Base-by-base conservation (phyloP, 148 eudicot genomes). In the Persicaria maculosa region DNA sequence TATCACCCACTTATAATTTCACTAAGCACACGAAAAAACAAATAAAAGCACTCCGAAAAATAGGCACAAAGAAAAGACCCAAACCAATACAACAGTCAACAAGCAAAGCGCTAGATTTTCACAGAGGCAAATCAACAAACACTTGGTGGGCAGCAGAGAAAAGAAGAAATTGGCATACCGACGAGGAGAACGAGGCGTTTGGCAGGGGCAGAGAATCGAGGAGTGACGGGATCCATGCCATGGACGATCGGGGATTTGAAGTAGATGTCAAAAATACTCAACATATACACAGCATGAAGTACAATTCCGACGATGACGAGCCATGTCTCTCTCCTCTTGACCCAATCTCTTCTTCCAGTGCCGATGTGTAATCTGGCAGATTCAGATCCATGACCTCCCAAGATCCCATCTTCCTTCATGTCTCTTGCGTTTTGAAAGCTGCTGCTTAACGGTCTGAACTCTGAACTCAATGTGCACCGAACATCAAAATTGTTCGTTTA, bases 161-260 rank as follows among this genome's bases (percentile, higher is more conserved):
- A n/a, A 47, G 43, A 5, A 9, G 43, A 64, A 10, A 25, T 5
- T 9, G 4, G 4, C 71, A 19, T 86, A 95, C 98, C 93, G 54
- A 95, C 84, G 46, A 95, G 76, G 9, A 95, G 93, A 8, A 95
- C 88, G 19, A 95, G 92, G 79, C 98, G 97, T 74, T 90, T 95
- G 19, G 98, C 98, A 10, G 98, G 96, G 9, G 92, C 79, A 6
- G 83, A 45, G 68, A 90, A 87, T 20, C 93, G 89, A 25, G 98
- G 98, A n/a, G 75, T 47, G 57, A 92, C 97, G 15, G 90, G 98
- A 64, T 95, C 92, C 98, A 95, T 95, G 86, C 97, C 97, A 75
- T 95, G 98, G 75, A 95, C 98, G 72, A 95, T 95, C 0, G 98
- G 98, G 53, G 93, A 78, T 78, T 90, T 95, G 90, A 95, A 95